Evolutionary conservation across 129 eudicot species (phyloP), one percentile per base, ranked within the genome.

Genomic region (Centaurea solstitialis): DNA sequence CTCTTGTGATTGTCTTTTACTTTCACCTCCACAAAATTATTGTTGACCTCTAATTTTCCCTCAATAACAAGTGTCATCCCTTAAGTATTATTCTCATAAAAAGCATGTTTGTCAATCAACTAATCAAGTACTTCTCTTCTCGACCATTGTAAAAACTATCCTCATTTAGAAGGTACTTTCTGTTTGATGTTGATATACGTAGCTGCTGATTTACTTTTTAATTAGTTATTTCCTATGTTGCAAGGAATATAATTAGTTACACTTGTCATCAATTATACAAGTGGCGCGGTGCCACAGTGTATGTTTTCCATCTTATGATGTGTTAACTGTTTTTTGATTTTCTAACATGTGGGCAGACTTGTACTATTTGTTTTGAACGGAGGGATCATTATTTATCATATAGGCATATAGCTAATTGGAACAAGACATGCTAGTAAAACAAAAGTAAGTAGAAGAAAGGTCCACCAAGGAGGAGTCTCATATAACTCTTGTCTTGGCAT

Each of bases 361-460:
- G 26, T 76, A 43, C 40, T 64, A n/a, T 38, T 23, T 64, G 72
- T 37, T 62, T 18, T 76, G 21, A 33, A 20, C 30, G 7, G 28
- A 10, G 57, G 59, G 71, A 37, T 61, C 13, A 61, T 76, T 30
- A 61, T 38, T 71, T 71, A 71, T 21, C 57, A n/a, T 38, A 38
- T 33, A 15, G 73, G 11, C 57, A n/a, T 38, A 38, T 33, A 15
- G 73, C 45, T 30, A 75, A 26, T 53, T 39, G 45, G 30, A 9
- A 5, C 40, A 57, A 8, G 33, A 33, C 30, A 75, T 76, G 70
- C 71, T 59, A 76, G 53, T 61, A 75, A 50, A 75, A 26, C 37
- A 17, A 0, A 61, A 30, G 3, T 9, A 35, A 61, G 24, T 65
- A 24, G 24, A 21, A 76, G 73, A 64, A 23, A 76, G 80, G 80